Evolutionary conservation across 1,284 basidiomycete species (phyloP).

Genomic region (Gomphus bonarii): DNA sequence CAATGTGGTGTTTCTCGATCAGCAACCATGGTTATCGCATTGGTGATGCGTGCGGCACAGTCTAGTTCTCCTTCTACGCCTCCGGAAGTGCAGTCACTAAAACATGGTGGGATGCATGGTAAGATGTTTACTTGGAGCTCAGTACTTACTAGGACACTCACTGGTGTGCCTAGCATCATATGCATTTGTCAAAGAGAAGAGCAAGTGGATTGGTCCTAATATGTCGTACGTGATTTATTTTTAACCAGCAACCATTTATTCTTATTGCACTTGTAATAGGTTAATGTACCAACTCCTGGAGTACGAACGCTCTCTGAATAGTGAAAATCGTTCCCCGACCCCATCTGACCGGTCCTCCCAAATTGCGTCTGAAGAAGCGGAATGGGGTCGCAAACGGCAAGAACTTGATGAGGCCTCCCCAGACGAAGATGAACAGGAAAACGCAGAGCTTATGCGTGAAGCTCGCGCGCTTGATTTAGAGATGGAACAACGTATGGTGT

Average conservation of each 20-base stretch:
- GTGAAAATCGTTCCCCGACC: constrained; percentile 36
- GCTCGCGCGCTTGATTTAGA: constrained; percentile 68
- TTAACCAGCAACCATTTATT: neutral
- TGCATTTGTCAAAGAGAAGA: constrained; percentile 82
- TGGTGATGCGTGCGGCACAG: constrained; percentile 90
- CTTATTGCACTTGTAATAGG: constrained; percentile 29
- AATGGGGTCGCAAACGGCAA: constrained; percentile 68
- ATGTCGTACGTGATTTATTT: constrained; percentile 66
- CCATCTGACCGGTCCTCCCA: constrained; percentile 42
- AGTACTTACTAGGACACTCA: neutral
- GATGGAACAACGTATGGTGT: constrained; percentile 70
- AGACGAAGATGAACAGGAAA: constrained; percentile 45
- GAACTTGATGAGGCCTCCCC: constrained; percentile 47
- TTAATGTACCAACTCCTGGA: constrained; percentile 95
- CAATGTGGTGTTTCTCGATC: constrained; percentile 95
- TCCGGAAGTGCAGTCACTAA: constrained; percentile 67
- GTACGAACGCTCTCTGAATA: constrained; percentile 75
- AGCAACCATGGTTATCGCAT: constrained; percentile 86
- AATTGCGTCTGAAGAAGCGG: constrained; percentile 62
- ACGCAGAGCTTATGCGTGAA: constrained; percentile 54
- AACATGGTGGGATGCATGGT: constrained; percentile 73
- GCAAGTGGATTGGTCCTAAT: constrained; percentile 85
- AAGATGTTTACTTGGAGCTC: constrained; percentile 18
- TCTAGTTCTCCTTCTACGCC: constrained; percentile 55
- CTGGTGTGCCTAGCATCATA: constrained; percentile 37